These are phyloP conservation scores for Phanerochaete sordida DNA, from an alignment of 768 basidiomycete species.

Conservation along the genomic window DNA sequence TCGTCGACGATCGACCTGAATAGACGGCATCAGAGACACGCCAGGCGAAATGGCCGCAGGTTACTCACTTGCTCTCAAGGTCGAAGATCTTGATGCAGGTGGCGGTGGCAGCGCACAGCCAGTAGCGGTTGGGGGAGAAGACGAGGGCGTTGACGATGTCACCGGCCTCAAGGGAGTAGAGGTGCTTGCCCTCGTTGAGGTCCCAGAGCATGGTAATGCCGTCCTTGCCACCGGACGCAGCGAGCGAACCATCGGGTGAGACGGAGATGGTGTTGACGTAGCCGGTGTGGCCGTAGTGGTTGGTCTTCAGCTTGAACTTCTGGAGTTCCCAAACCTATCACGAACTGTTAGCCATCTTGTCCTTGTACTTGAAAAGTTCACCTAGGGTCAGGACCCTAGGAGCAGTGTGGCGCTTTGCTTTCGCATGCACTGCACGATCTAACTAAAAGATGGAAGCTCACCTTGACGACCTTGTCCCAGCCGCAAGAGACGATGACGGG, in stretches of 20 bases:
- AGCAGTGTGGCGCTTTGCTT: no score
- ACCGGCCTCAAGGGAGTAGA: conserved; percentile 98
- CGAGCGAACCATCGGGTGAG: conserved; percentile 97
- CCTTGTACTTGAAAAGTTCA: not conserved
- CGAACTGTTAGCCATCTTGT: not conserved
- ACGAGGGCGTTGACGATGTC: conserved; percentile 99
- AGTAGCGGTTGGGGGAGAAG: conserved; percentile 99
- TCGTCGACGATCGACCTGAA: conserved; percentile 94
- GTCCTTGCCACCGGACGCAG: conserved; percentile 99
- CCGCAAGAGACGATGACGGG: conserved; percentile 98
- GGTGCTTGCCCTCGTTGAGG: conserved; percentile 99
- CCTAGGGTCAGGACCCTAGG: no score
- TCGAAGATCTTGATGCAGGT: conserved; percentile 99
- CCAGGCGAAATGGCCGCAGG: not conserved
- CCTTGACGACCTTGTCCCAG: conserved; percentile 99
- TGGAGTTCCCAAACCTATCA: conserved; percentile 97
- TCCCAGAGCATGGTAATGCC: conserved; percentile 99
- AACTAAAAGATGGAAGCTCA: conserved; percentile 34
- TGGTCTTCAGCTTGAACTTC: conserved; percentile 99
- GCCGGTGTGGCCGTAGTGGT: conserved; percentile 99
- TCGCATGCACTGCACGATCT: not conserved
- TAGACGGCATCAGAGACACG: not conserved
- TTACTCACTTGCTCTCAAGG: conserved; percentile 93
- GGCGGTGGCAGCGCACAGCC: conserved; percentile 97
- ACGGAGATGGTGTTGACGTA: conserved; percentile 99